A percentile compares a stretch with the other conserved stretches of the same genome.
Conservation (phyloP, 371 early-diverging fungal genomes). For the Haplosporangium sp. region DNA sequence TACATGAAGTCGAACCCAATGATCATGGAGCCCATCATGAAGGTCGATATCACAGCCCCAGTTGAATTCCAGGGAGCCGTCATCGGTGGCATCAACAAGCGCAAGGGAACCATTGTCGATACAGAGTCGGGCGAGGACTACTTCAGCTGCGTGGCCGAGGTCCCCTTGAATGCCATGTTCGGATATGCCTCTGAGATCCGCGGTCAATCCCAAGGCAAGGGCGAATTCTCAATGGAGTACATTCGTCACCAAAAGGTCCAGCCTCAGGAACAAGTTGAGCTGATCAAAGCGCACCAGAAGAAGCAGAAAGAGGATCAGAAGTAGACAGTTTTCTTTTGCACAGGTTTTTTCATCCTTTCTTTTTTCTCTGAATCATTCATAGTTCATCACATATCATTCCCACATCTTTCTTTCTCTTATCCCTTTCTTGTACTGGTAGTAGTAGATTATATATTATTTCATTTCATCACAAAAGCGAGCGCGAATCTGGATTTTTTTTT, state of each 20-base stretch:
- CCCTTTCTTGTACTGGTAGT: too few species aligned
- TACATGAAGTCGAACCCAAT: conserved; percentile 83
- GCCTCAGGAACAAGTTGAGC: conserved; percentile 83
- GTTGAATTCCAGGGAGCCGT: conserved; percentile 95
- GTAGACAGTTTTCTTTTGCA: conserved; percentile 16
- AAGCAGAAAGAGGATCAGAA: conserved; percentile 55
- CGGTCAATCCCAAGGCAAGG: conserved; percentile 96
- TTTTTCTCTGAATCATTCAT: too few species aligned
- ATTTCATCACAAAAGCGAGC: too few species aligned
- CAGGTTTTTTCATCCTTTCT: too few species aligned
- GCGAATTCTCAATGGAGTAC: conserved; percentile 99
- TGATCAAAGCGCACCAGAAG: conserved; percentile 88
- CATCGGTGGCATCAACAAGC: conserved; percentile 94
- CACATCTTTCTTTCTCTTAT: too few species aligned
- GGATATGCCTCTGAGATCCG: conserved; percentile 97
- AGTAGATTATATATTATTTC: too few species aligned
- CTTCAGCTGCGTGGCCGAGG: conserved; percentile 86
- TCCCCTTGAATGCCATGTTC: conserved; percentile 97
- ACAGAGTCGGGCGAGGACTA: conserved; percentile 95
- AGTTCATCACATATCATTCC: too few species aligned
- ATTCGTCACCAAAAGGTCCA: conserved; percentile 87
- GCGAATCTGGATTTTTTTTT: too few species aligned
- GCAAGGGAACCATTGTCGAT: conserved; percentile 95
- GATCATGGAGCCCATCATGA: conserved; percentile 97
- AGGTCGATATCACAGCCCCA: conserved; percentile 91